Conservation (phyloP, 495 filamentous ascomycete species). For the Chlorociboria aeruginascens region DNA sequence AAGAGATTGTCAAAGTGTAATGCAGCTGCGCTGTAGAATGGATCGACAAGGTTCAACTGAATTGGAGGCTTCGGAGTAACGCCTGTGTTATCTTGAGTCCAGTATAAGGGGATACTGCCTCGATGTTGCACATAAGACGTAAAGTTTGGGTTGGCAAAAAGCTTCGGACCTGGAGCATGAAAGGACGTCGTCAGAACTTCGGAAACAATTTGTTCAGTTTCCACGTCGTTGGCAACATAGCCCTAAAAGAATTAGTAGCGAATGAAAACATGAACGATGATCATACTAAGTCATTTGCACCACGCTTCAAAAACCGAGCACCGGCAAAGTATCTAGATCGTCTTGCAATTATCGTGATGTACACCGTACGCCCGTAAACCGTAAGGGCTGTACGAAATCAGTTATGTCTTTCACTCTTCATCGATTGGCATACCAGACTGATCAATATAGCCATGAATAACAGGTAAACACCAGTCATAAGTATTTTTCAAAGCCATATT, state of each 20-base stretch:
- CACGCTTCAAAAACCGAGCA: conserved; percentile 86
- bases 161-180: conserved; percentile 74
- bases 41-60: conserved; percentile 84
- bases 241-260: conserved; percentile 34
- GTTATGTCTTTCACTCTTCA: conserved; percentile 27
- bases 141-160: conserved; percentile 81
- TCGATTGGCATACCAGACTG: conserved; percentile 43
- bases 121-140: conserved; percentile 96
- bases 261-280: neutral
- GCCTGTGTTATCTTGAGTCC: conserved; percentile 94
- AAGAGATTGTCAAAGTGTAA: conserved; percentile 96
- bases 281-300: conserved; percentile 69
- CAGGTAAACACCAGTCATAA: conserved; percentile 92
- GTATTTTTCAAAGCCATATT: conserved; percentile 57
- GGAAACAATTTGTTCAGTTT: conserved; percentile 96
- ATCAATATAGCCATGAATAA: conserved; percentile 94
- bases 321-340: conserved; percentile 91
- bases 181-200: conserved; percentile 91
- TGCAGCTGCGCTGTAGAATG: conserved; percentile 92
- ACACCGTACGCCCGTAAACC: conserved; percentile 72
- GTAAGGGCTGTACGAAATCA: conserved; percentile 62
- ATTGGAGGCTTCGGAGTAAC: conserved; percentile 94
- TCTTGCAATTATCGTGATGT: conserved; percentile 87
- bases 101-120: conserved; percentile 92
- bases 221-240: conserved; percentile 98